phyloP scores from a whole-genome alignment of 257 asterid species.

The Nicotiana tabacum region DNA sequence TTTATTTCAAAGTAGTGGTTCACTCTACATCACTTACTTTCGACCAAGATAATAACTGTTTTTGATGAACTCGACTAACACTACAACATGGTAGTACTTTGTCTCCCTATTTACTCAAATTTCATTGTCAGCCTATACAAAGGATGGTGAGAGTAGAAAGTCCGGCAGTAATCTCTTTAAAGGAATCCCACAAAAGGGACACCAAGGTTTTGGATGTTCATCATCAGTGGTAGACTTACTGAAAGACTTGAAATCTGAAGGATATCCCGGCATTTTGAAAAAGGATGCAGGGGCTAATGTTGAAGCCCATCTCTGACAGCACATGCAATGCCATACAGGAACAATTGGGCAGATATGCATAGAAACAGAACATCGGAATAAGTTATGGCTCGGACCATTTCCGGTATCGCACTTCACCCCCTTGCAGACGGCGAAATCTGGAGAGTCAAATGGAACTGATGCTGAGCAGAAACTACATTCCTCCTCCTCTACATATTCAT shows the following conservation, averaged over 20 bases:
- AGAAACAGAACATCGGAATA: conserved; percentile 58
- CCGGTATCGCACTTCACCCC: conserved; percentile 34
- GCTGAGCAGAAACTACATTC: conserved; percentile 70
- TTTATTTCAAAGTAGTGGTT: background rate
- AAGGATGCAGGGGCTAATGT: conserved; percentile 45
- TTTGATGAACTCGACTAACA: background rate
- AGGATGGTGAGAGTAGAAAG: conserved; percentile 59
- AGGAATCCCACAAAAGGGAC: conserved; percentile 84
- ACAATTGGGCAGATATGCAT: conserved; percentile 59
- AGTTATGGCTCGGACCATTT: conserved; percentile 41
- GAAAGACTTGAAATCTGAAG: conserved; percentile 40
- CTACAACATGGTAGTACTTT: background rate
- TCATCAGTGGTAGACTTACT: conserved; percentile 20
- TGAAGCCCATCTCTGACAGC: conserved; percentile 55
- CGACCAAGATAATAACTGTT: background rate
- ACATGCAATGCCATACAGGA: conserved; percentile 73
- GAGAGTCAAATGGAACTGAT: conserved; percentile 63
- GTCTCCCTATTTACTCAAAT: background rate
- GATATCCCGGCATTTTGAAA: conserved; percentile 42
- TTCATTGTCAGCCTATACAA: conserved; percentile 26
- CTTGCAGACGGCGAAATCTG: conserved; percentile 56
- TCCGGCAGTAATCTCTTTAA: conserved; percentile 68
- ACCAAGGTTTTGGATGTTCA: conserved; percentile 45
- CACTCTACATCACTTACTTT: background rate
- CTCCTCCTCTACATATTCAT: conserved; percentile 40